phyloP scores from a whole-genome alignment of 2,329 filamentous ascomycete genomes.

The Aspergillus fumigatiaffinis region DNA sequence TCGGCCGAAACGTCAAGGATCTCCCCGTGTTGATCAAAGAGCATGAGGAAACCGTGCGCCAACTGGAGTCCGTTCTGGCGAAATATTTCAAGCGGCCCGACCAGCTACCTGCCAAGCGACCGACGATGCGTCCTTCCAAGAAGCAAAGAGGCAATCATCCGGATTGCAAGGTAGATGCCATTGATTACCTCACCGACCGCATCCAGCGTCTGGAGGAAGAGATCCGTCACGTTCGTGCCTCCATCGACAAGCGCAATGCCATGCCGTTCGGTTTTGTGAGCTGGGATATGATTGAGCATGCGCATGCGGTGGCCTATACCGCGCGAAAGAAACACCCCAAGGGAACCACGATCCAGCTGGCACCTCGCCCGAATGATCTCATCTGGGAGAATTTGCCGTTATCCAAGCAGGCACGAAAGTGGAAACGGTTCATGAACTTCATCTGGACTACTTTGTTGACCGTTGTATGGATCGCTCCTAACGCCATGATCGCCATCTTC shows the following conservation, averaged over 20 bases:
- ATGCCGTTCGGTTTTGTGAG: slow-evolving; percentile 93
- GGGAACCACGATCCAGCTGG: slow-evolving; percentile 71
- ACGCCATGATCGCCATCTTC: slow-evolving; percentile 92
- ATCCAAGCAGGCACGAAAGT: slow-evolving; percentile 62
- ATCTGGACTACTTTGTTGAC: slow-evolving; percentile 81
- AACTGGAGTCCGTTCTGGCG: slow-evolving; percentile 77
- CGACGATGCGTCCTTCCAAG: slow-evolving; percentile 74
- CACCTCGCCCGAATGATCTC: slow-evolving; percentile 83
- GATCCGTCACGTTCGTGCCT: slow-evolving; percentile 76
- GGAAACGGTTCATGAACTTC: slow-evolving; percentile 73
- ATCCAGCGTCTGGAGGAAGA: slow-evolving; percentile 79
- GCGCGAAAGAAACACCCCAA: slow-evolving; percentile 76
- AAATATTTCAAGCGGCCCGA: slow-evolving; percentile 88
- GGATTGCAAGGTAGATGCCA: slow-evolving; percentile 79
- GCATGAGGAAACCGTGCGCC: slow-evolving; percentile 74
- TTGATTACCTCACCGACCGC: slow-evolving; percentile 83
- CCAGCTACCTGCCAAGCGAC: slow-evolving; percentile 70
- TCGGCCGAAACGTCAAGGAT: slow-evolving; percentile 88
- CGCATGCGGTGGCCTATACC: slow-evolving; percentile 80
- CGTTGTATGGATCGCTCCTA: slow-evolving; percentile 81
- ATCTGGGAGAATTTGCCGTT: slow-evolving; percentile 94
- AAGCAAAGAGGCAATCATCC: slow-evolving; percentile 68
- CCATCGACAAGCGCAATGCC: slow-evolving; percentile 81
- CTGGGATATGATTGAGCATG: slow-evolving; percentile 81
- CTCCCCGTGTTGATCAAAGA: slow-evolving; percentile 80